Conservation (phyloP, 371 early-diverging fungal genomes). For the Mucor lusitanicus region DNA sequence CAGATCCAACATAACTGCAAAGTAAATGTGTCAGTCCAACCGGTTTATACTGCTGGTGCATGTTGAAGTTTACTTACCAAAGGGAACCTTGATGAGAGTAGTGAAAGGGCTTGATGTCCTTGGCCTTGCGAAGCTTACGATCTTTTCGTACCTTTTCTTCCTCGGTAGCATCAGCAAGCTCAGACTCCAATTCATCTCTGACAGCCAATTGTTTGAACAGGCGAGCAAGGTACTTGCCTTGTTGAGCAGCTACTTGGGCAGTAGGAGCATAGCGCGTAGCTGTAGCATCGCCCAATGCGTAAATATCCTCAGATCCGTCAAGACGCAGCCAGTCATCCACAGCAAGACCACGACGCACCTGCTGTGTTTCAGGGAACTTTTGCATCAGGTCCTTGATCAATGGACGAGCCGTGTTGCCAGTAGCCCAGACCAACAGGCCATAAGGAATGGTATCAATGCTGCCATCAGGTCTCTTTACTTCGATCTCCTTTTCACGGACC, state of each 20-base stretch:
- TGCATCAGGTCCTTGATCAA: constrained; percentile 75
- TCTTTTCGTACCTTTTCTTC: constrained; percentile 43
- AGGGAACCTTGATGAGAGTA: constrained; percentile 84
- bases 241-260: constrained; percentile 92
- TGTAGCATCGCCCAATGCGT: constrained; percentile 87
- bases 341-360: constrained; percentile 76
- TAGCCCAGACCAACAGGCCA: constrained; percentile 93
- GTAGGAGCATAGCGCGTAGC: constrained; percentile 89
- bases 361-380: constrained; percentile 72
- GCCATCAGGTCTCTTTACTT: constrained; percentile 68
- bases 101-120: constrained; percentile 73
- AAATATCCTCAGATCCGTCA: constrained; percentile 74
- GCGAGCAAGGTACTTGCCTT: constrained; percentile 84
- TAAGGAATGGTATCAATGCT: constrained; percentile 73
- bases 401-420: constrained; percentile 90
- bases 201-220: constrained; percentile 62
- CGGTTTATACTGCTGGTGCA: no score
- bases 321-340: constrained; percentile 86
- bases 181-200: constrained; percentile 44
- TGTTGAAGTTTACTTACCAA: no score
- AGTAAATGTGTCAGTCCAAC: background rate
- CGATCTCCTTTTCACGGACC: constrained; percentile 77
- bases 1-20: constrained; percentile 80
- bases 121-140: constrained; percentile 38
- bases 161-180: constrained; percentile 23